These are phyloP conservation scores for Xylaria sp. DNA, from an alignment of 2,329 filamentous ascomycete species.

Conservation along the genomic window DNA sequence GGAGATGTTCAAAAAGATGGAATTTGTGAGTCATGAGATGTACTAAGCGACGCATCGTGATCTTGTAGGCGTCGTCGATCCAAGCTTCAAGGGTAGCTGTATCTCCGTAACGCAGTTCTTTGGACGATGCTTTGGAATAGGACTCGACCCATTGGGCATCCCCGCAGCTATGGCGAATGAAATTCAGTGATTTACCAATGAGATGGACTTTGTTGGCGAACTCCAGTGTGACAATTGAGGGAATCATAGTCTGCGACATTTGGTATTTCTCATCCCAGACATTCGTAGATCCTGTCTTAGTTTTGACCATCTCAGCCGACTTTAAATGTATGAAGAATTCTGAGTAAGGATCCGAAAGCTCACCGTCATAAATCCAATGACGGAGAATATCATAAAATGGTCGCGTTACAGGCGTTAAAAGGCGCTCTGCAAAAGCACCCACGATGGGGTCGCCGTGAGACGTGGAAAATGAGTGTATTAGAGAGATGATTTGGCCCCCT, in stretches of 20 bases:
- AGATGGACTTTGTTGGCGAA: slow-evolving; percentile 97
- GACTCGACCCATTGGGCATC: slow-evolving; percentile 95
- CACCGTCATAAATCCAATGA: slow-evolving; percentile 98
- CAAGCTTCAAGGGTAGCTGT: slow-evolving; percentile 90
- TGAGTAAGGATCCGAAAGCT: slow-evolving; percentile 92
- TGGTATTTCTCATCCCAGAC: slow-evolving; percentile 99
- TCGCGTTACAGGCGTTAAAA: slow-evolving; percentile 86
- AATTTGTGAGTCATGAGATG: slow-evolving; percentile 96
- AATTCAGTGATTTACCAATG: slow-evolving; percentile 97
- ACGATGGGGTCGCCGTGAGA: slow-evolving; percentile 97
- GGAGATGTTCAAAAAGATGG: slow-evolving; percentile 90
- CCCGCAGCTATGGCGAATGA: slow-evolving; percentile 94
- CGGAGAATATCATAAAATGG: slow-evolving; percentile 97
- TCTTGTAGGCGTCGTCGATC: slow-evolving; percentile 97
- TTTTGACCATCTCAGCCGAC: slow-evolving; percentile 63
- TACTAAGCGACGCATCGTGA: slow-evolving; percentile 94
- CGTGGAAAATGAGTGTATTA: slow-evolving; percentile 93
- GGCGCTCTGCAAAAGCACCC: slow-evolving; percentile 87
- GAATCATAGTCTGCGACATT: slow-evolving; percentile 85
- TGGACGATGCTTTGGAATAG: slow-evolving; percentile 92
- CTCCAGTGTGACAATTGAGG: slow-evolving; percentile 90
- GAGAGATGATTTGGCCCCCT: slow-evolving; percentile 90
- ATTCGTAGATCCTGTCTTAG: slow-evolving; percentile 76
- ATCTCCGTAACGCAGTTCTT: slow-evolving; percentile 91
- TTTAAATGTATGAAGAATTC: slow-evolving; percentile 97